A percentile compares a stretch with the other conserved stretches of the same genome.
These are phyloP conservation scores for Russula lepida DNA, from an alignment of 768 basidiomycete species.

Conservation along the genomic window DNA sequence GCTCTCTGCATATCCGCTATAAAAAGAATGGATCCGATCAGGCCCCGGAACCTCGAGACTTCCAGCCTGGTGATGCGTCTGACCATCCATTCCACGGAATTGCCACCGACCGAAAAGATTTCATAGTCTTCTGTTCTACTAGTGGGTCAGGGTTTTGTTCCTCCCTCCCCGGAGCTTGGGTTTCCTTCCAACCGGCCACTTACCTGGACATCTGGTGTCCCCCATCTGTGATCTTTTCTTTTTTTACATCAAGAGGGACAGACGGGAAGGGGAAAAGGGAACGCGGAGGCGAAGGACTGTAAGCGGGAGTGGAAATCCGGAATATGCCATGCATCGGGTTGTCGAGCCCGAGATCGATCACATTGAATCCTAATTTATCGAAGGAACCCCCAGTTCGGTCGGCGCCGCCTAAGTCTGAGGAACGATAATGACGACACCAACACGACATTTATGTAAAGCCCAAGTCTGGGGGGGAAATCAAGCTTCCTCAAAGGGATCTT, in stretches of 20 bases:
- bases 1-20: neutral
- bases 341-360: constrained; percentile 1
- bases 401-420: neutral
- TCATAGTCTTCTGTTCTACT: neutral
- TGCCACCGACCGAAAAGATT: neutral
- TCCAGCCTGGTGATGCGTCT: neutral
- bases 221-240: neutral
- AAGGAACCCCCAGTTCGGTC: neutral
- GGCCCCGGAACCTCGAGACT: neutral
- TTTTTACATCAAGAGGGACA: neutral
- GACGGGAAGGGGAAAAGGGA: neutral
- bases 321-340: constrained; percentile 7
- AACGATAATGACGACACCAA: neutral
- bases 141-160: neutral
- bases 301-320: constrained; percentile 8
- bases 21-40: neutral
- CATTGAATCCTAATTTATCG: neutral
- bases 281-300: neutral
- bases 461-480: neutral
- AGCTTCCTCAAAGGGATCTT: neutral
- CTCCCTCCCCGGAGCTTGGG: neutral
- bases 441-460: constrained; percentile 10
- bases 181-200: neutral
- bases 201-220: neutral
- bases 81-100: neutral